Conservation (phyloP, 495 filamentous ascomycete species). For the Jackrogersella multiformis region DNA sequence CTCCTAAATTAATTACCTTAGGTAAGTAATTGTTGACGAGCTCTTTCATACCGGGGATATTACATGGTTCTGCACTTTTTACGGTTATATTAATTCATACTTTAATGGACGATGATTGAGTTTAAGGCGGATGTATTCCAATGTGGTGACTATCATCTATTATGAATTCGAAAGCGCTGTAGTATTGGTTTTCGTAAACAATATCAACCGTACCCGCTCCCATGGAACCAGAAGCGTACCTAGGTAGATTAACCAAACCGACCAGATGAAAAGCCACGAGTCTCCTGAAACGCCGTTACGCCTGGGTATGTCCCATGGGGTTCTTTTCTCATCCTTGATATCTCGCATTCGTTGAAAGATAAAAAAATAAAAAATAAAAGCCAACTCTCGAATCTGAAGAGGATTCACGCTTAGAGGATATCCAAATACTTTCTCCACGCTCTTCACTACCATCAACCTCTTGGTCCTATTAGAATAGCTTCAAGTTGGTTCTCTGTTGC, state of each 20-base stretch:
- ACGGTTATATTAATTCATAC: too few relatives aligned
- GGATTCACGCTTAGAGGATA: not conserved
- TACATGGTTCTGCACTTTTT: too few relatives aligned
- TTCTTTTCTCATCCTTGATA: not conserved
- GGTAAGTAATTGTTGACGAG: too few relatives aligned
- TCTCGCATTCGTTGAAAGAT: not conserved
- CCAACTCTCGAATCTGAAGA: not conserved
- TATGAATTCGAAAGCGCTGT: too few relatives aligned
- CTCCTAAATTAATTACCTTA: too few relatives aligned
- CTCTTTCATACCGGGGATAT: too few relatives aligned
- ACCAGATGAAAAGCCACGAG: not conserved
- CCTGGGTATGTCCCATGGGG: constrained; percentile 24
- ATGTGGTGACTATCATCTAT: too few relatives aligned
- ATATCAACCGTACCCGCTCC: too few relatives aligned
- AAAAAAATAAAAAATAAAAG: not conserved
- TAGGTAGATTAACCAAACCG: not conserved
- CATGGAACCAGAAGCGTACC: too few relatives aligned
- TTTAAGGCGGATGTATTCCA: too few relatives aligned
- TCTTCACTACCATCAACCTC: not conserved
- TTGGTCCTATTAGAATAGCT: constrained; percentile 46
- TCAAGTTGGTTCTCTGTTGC: constrained; percentile 52
- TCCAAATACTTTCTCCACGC: not conserved
- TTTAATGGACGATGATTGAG: too few relatives aligned
- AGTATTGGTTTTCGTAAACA: too few relatives aligned
- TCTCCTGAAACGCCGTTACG: constrained; percentile 12